Evolutionary conservation across 73 alveolate species (phyloP).

Genomic region (Uronychia setigera): DNA sequence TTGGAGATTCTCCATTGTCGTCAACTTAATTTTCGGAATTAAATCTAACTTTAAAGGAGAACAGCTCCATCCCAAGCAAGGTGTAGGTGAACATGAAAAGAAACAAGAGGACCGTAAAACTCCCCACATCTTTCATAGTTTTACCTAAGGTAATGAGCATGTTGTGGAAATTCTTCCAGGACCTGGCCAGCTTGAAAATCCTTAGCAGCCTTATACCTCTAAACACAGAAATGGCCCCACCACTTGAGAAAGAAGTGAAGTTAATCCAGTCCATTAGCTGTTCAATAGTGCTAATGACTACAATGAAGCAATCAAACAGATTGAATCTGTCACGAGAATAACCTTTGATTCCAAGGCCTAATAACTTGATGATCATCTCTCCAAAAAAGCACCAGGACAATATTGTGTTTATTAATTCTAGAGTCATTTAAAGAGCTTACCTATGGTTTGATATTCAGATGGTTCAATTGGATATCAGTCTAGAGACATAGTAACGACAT

Average conservation of each 20-base stretch:
- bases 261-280: slow-evolving; percentile 27
- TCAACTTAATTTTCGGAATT: not conserved
- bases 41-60: slow-evolving; percentile 49
- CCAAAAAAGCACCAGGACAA: slow-evolving; percentile 26
- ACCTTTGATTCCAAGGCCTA: slow-evolving; percentile 64
- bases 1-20: slow-evolving; percentile 24
- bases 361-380: slow-evolving; percentile 62
- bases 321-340: slow-evolving; percentile 69
- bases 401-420: slow-evolving; percentile 13
- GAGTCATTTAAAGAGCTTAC: not conserved
- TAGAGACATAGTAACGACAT: not conserved
- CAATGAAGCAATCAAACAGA: slow-evolving; percentile 63
- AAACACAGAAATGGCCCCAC: slow-evolving; percentile 61
- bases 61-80: slow-evolving; percentile 72
- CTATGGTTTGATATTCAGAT: not conserved
- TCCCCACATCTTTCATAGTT: slow-evolving; percentile 29
- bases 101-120: slow-evolving; percentile 45
- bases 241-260: slow-evolving; percentile 14
- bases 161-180: slow-evolving; percentile 44
- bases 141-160: slow-evolving; percentile 32
- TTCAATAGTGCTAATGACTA: slow-evolving; percentile 37
- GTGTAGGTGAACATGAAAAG: slow-evolving; percentile 55
- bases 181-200: slow-evolving; percentile 55
- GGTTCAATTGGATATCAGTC: not conserved
- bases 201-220: slow-evolving; percentile 70